phyloP scores from a whole-genome alignment of 768 basidiomycete genomes.

The Lentinus tigrinus region DNA sequence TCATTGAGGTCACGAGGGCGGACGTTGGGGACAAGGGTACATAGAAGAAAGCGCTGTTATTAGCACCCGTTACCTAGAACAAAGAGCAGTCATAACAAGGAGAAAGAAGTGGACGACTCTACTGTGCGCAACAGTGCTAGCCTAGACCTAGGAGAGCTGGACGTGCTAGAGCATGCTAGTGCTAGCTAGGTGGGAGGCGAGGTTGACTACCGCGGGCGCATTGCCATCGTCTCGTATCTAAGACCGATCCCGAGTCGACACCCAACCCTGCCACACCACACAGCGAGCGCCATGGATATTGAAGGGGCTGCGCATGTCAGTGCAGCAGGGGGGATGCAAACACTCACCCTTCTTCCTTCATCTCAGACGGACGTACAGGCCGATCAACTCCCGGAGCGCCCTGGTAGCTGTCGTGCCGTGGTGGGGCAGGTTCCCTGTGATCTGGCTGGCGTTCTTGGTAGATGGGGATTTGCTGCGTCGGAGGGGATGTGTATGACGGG shows the following conservation, averaged over 20 bases:
- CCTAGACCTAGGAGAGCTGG: conserved; percentile 59
- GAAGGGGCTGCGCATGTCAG: conserved; percentile 13
- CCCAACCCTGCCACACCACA: conserved; percentile 17
- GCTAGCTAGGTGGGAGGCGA: conserved; percentile 58
- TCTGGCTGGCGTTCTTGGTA: conserved; percentile 67
- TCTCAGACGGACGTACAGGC: conserved; percentile 79
- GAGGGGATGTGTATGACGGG: conserved; percentile 39
- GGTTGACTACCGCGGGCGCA: conserved; percentile 27
- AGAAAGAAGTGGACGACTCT: conserved; percentile 63
- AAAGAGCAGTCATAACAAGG: conserved; percentile 54
- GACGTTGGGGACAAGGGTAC: conserved; percentile 10
- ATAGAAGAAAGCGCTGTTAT: conserved; percentile 64
- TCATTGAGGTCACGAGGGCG: neutral
- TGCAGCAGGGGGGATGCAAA: conserved; percentile 1
- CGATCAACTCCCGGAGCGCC: conserved; percentile 50
- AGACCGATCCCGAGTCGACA: conserved; percentile 21
- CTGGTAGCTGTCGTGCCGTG: conserved; percentile 36
- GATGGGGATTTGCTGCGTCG: conserved; percentile 74
- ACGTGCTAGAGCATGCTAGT: conserved; percentile 53
- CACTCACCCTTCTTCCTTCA: conserved; percentile 99
- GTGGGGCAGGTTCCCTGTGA: conserved; percentile 41
- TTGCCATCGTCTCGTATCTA: conserved; percentile 23
- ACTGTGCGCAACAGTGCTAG: conserved; percentile 63
- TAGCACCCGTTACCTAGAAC: conserved; percentile 80
- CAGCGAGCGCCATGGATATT: conserved; percentile 9